These are phyloP conservation scores for Colletotrichum ledebouriae DNA, from an alignment of 2,329 filamentous ascomycete species.

Conservation along the genomic window DNA sequence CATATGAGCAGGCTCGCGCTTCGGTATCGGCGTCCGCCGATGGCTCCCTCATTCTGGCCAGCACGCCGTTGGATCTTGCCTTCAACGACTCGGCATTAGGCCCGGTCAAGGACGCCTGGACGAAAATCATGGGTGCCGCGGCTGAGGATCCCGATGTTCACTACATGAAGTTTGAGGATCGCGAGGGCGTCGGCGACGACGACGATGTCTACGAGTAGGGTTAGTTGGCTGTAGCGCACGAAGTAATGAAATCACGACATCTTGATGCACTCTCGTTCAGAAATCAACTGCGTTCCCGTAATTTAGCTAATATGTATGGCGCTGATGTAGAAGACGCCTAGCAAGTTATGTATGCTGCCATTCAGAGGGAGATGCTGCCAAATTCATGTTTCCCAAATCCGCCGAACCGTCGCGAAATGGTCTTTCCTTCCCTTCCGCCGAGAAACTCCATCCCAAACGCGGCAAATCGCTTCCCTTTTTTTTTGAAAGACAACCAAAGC, in stretches of 20 bases:
- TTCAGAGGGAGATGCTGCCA: slow-evolving; percentile 20
- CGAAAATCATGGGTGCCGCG: slow-evolving; percentile 67
- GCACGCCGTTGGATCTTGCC: slow-evolving; percentile 73
- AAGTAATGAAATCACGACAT: slow-evolving; percentile 43
- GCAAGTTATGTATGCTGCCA: slow-evolving; percentile 24
- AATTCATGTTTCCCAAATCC: slow-evolving; percentile 14
- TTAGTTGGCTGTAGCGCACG: slow-evolving; percentile 33
- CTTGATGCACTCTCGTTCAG: not conserved
- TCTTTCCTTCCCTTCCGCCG: not conserved
- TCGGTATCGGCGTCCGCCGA: slow-evolving; percentile 48
- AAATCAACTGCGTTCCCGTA: slow-evolving; percentile 15
- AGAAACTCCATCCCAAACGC: not conserved
- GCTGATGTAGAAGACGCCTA: not conserved
- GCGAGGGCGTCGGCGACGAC: slow-evolving; percentile 73
- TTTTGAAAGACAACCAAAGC: not conserved
- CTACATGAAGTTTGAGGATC: slow-evolving; percentile 85
- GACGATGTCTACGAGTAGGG: slow-evolving; percentile 61
- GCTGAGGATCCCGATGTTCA: slow-evolving; percentile 56
- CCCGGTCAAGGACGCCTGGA: slow-evolving; percentile 79
- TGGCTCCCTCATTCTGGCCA: slow-evolving; percentile 67
- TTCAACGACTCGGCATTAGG: slow-evolving; percentile 80
- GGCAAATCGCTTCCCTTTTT: not conserved
- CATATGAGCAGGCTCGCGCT: slow-evolving; percentile 65
- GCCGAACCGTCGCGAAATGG: not conserved
- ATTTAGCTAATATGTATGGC: slow-evolving; percentile 39